Base-by-base conservation (phyloP, 345 rosid species). In the Ceriops decandra region DNA sequence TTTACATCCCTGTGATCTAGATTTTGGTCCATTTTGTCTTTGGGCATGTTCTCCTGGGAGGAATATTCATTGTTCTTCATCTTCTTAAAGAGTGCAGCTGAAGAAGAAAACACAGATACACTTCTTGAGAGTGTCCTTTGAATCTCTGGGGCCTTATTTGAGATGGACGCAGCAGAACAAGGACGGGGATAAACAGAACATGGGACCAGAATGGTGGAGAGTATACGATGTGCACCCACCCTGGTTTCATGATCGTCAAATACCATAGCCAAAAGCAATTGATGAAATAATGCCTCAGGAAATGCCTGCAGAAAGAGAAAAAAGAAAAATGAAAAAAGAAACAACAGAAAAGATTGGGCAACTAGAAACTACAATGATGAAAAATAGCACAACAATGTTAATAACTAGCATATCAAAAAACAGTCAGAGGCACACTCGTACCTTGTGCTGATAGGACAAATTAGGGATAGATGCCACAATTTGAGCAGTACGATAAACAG, bases 121-220 rank as follows among this genome's bases (percentile, higher is more conserved):
- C 83, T 84, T 83, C 90, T 87, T 72, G 92, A 84, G 24, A 87
- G 83, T 68, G 86, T 78, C 81, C 85, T 82, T 70, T 85, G 91
- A 64, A 89, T 62, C 36, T 81, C 74, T 63, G 74, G 68, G 30
- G 77, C 78, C 47, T 73, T 85, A 58, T 54, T 77, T 26, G 90
- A 65, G 70, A 66, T 63, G 6, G 74, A 63, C 76, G 78, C 54
- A 38, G 84, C 66, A 52, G 69, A 46, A 38, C 28, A 21, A 32
- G 75, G 65, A 66, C 69, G 68, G 24, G 88, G 90, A 68, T 79
- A 81, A 71, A 89, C 84, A 78, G 90, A 89, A 65, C 84, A 79
- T 59, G 95, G 95, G 64, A 89, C 87, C 33, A 89, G 83, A 68
- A 87, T 88, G 64, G 85, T 79, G 17, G 95, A 89, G 62, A 88